These are phyloP conservation scores for Podospora didyma DNA, from an alignment of 495 filamentous ascomycete genomes.

Conservation along the genomic window DNA sequence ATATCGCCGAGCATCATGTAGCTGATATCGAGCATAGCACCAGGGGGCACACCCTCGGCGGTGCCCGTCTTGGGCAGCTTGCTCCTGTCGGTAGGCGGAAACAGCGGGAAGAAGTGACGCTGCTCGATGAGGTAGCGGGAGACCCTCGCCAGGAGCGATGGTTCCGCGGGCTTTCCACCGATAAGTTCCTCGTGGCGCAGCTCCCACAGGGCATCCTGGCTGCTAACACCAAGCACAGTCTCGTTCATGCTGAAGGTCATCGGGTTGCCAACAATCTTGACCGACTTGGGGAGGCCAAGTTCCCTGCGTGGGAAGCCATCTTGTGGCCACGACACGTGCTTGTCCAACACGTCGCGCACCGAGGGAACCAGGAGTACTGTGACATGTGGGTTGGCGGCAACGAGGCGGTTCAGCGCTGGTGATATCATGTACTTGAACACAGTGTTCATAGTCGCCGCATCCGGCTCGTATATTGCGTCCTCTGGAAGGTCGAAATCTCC, in stretches of 20 bases:
- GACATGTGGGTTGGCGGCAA: conserved; percentile 64
- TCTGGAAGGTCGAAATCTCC: conserved; percentile 90
- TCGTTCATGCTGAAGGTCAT: conserved; percentile 86
- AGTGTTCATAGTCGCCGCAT: conserved; percentile 72
- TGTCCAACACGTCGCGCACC: conserved; percentile 76
- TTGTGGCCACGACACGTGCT: conserved; percentile 88
- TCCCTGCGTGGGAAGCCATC: conserved; percentile 69
- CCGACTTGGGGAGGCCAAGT: conserved; percentile 68
- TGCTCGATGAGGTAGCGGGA: conserved; percentile 78
- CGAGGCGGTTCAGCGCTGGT: conserved; percentile 60
- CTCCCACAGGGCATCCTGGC: conserved; percentile 78
- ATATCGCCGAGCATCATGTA: conserved; percentile 90
- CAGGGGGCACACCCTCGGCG: conserved; percentile 56
- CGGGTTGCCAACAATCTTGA: conserved; percentile 77
- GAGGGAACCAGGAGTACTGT: conserved; percentile 81
- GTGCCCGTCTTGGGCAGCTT: conserved; percentile 60
- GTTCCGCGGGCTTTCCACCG: conserved; percentile 45
- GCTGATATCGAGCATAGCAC: conserved; percentile 71
- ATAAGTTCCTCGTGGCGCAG: conserved; percentile 72
- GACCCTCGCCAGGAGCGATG: conserved; percentile 60
- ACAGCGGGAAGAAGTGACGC: conserved; percentile 84
- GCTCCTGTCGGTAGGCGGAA: conserved; percentile 67
- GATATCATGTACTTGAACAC: conserved; percentile 80
- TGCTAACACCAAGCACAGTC: conserved; percentile 69
- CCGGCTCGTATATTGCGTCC: conserved; percentile 60